A percentile compares a stretch with the other conserved stretches of the same genome.
Evolutionary conservation across 106 monocot species (phyloP).

Genomic region (Dendrobium chrysotoxum): DNA sequence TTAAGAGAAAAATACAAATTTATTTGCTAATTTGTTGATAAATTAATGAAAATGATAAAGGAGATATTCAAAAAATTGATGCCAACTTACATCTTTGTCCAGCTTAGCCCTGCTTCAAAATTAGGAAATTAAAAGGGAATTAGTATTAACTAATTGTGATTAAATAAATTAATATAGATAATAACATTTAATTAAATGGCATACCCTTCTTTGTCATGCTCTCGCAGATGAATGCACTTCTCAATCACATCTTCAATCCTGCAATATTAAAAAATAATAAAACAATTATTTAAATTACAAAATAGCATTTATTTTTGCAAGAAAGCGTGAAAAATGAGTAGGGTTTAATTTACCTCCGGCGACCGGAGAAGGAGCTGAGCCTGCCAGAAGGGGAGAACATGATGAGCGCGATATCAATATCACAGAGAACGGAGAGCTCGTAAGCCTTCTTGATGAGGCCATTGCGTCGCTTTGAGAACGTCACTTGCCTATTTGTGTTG

Average conservation of each 20-base stretch:
- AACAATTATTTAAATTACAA: not conserved
- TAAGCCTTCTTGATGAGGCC: constrained; percentile 96
- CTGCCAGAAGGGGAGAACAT: constrained; percentile 85
- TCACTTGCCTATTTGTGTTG: constrained; percentile 72
- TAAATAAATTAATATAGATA: not conserved
- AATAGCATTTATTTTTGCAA: not conserved
- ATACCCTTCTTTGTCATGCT: constrained; percentile 54
- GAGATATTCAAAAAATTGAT: constrained; percentile 1
- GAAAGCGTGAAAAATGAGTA: not conserved
- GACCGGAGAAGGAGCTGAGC: constrained; percentile 83
- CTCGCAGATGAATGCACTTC: constrained; percentile 41
- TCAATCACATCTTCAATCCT: constrained; percentile 64
- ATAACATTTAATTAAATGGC: not conserved
- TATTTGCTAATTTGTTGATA: too few species aligned
- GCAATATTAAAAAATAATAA: not conserved
- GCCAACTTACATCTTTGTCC: constrained; percentile 26
- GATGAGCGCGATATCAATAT: constrained; percentile 81
- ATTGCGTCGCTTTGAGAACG: constrained; percentile 83
- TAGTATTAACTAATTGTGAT: not conserved
- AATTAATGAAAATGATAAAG: not conserved
- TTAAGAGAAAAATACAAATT: not conserved
- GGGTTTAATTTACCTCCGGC: constrained; percentile 27
- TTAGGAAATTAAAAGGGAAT: not conserved
- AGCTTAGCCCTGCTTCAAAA: constrained; percentile 18
- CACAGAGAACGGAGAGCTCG: constrained; percentile 89